Evolutionary conservation across 2,329 filamentous ascomycete species (phyloP), one percentile per base, ranked within the genome.

Genomic region (Xylariaceae sp.): DNA sequence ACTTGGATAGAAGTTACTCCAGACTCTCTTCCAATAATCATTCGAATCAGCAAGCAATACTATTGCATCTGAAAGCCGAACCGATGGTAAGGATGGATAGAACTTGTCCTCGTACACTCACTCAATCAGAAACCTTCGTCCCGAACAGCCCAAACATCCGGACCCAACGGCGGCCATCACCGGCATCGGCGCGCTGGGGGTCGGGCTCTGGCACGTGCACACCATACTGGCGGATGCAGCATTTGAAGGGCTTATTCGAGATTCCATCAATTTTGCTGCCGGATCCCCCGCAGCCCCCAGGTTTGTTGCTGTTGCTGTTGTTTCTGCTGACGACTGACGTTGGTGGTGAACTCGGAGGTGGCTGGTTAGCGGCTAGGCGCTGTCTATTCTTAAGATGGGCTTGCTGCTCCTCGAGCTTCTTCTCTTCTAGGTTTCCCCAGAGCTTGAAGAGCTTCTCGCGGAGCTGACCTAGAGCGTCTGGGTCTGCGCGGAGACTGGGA

Each of bases 361-460:
- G 64, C 19, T 58, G 56, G n/a, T 64, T 54, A 5, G 44, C 53
- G 2, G 47, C 52, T 11, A 58, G 23, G 25, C 55, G 56, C 42
- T 55, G 57, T 16, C 50, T 58, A 38, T 57, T 59, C 32, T 42
- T 55, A 48, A 45, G 50, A 49, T 43, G 52, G 33, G 37, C 62
- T 52, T 48, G 59, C 41, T 49, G 61, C 53, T 61, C 64, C 47
- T 56, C 62, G 2, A 58, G 57, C 60, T 86, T 88, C 38, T 70
- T 64, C 61, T 95, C 88, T 60, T 91, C 83, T 1, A 96, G 71
- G 49, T 95, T 80, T 2, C 92, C 92, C 91, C 92, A 97, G 2
- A 96, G 72, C 27, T 80, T 69, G 61, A 85, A 92, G 44, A 96
- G 71, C 55, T 78, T 83, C 55, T 94, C 80, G 40, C 80, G 77